Conservation (phyloP, 2,329 filamentous ascomycete species). For the Talaromyces sp. region DNA sequence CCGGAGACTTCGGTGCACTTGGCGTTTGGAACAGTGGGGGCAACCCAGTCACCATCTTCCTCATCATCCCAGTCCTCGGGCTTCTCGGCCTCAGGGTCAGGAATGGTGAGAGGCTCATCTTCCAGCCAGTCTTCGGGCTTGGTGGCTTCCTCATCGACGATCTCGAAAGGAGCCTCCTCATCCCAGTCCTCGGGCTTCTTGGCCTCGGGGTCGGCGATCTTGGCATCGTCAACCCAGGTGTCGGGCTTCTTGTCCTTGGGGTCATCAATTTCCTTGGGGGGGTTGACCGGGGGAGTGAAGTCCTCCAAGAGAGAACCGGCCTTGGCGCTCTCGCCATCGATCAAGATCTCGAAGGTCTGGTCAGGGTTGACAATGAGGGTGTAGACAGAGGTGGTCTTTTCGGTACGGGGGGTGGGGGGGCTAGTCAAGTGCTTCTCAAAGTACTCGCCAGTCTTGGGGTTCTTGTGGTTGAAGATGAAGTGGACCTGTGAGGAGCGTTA, state of each 20-base stretch:
- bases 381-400: slow-evolving; percentile 92
- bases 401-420: slow-evolving; percentile 78
- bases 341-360: slow-evolving; percentile 89
- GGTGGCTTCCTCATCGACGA: slow-evolving; percentile 86
- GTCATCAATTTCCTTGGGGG: slow-evolving; percentile 90
- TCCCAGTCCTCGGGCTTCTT: slow-evolving; percentile 99
- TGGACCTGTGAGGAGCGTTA: slow-evolving; percentile 48
- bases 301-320: slow-evolving; percentile 89
- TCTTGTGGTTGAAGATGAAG: slow-evolving; percentile 99
- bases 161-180: slow-evolving; percentile 94
- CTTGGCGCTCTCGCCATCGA: slow-evolving; percentile 85
- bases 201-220: slow-evolving; percentile 87
- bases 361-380: slow-evolving; percentile 94
- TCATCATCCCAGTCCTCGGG: slow-evolving; percentile 99
- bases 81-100: slow-evolving; percentile 94
- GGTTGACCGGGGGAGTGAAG: slow-evolving; percentile 91
- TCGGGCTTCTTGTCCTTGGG: slow-evolving; percentile 88
- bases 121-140: slow-evolving; percentile 96
- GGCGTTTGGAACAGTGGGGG: slow-evolving; percentile 87
- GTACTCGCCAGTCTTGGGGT: slow-evolving; percentile 98
- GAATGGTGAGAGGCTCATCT: slow-evolving; percentile 73
- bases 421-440: slow-evolving; percentile 97
- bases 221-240: slow-evolving; percentile 90
- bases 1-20: slow-evolving; percentile 92
- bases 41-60: slow-evolving; percentile 96